A percentile compares a stretch with the other conserved stretches of the same genome.
phyloP scores from a whole-genome alignment of 257 asterid species.

The Fraxinus quadrangulata region DNA sequence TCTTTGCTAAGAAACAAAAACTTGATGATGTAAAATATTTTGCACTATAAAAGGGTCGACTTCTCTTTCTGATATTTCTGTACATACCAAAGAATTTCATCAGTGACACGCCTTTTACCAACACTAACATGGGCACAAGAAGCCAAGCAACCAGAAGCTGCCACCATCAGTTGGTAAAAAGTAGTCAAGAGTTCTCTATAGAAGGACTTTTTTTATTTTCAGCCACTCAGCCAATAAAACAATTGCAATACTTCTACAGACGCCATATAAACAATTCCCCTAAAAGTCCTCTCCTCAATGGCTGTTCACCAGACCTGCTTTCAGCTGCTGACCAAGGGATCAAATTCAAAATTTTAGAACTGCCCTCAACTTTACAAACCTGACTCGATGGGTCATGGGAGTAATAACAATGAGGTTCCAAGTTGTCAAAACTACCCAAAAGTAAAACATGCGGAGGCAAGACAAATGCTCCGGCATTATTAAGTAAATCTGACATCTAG shows the following conservation, averaged over 20 bases:
- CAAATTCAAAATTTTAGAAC: not conserved
- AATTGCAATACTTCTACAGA: not conserved
- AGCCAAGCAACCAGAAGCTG: not conserved
- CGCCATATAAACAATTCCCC: not conserved
- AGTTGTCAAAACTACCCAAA: not conserved
- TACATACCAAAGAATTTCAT: not conserved
- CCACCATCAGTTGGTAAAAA: no score
- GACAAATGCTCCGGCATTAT: not conserved
- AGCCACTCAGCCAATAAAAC: no score
- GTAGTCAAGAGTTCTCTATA: no score
- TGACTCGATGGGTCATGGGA: not conserved
- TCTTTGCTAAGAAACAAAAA: not conserved
- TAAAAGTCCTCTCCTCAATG: not conserved
- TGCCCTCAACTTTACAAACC: conserved; percentile 4
- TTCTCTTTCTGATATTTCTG: not conserved
- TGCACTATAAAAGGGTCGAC: not conserved
- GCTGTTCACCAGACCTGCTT: not conserved
- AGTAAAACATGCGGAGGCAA: not conserved
- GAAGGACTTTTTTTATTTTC: no score
- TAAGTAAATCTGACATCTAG: not conserved
- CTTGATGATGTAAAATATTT: not conserved
- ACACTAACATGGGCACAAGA: not conserved
- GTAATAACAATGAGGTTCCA: not conserved
- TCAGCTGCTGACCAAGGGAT: not conserved
- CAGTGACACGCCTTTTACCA: not conserved